Percentiles rank a stretch among this genome's conserved stretches.
Conservation (phyloP, 495 filamentous ascomycete genomes). For the Penicillium tannophilum region DNA sequence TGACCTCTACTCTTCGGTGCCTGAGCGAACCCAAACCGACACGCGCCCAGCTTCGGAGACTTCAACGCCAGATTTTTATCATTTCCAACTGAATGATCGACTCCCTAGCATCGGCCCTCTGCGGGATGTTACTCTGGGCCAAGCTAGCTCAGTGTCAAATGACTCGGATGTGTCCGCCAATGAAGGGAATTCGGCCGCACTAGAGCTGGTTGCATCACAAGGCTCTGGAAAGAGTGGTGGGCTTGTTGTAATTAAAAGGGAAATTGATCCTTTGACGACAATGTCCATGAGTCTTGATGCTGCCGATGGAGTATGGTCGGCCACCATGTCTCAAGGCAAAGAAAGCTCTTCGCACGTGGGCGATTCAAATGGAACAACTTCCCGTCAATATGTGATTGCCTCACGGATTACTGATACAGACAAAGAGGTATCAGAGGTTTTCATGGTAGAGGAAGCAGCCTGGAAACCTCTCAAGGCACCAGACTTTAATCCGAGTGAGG, state of each 20-base stretch:
- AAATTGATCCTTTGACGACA: constrained; percentile 68
- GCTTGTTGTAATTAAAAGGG: constrained; percentile 72
- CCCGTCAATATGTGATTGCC: constrained; percentile 40
- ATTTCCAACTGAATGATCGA: constrained; percentile 74
- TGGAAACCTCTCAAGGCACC: constrained; percentile 46
- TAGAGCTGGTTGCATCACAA: constrained; percentile 72
- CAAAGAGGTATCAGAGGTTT: constrained; percentile 46
- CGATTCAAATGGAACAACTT: constrained; percentile 50
- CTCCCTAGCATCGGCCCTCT: constrained; percentile 79
- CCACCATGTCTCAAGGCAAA: constrained; percentile 22
- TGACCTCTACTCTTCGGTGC: constrained; percentile 63
- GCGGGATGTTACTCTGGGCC: constrained; percentile 67
- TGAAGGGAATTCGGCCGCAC: constrained; percentile 51
- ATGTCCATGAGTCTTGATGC: constrained; percentile 50
- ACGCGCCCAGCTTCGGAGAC: constrained; percentile 24
- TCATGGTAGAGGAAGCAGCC: constrained; percentile 28
- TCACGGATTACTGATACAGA: constrained; percentile 34
- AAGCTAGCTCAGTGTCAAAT: constrained; percentile 25
- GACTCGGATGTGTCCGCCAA: constrained; percentile 7
- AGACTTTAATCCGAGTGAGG: constrained; percentile 88
- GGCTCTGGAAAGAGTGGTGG: constrained; percentile 71
- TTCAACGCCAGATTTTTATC: constrained; percentile 57
- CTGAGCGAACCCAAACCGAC: constrained; percentile 28
- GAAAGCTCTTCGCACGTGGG: constrained; percentile 43
- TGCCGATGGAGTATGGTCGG: constrained; percentile 42